Evolutionary conservation across 116 monocot species (phyloP), one percentile per base, ranked within the genome.

Genomic region (Phalaenopsis hybrid): DNA sequence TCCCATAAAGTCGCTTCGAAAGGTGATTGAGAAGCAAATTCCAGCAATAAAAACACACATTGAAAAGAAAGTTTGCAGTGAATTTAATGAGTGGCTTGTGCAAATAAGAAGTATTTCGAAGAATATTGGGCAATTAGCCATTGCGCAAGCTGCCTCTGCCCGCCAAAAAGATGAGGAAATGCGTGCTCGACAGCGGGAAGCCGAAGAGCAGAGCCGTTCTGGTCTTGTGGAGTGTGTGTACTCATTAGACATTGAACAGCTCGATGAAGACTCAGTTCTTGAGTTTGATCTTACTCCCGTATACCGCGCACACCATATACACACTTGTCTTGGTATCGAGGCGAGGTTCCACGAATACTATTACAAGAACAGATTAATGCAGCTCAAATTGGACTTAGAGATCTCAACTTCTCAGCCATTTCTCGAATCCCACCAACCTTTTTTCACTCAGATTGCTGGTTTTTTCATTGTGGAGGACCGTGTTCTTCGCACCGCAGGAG

Each of bases 71-170:
- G 92, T 92, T 43, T 91, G 89, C 55, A 87, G 78, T 44, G 92
- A 94, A 78, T 94, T 96, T 86, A 91, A 96, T 86, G 92, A 96
- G 45, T 96, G 96, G 96, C 89, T 96, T 31, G 91, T 96, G 16
- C 81, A 89, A 41, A 90, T 92, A 43, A 85, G 94, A 74, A 84
- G 82, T 75, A 87, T 44, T 6, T 89, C 94, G 0, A 89, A 52
- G 82, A 90, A 96, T 70, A 94, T 96, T 44, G 96, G 96, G 6
- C 91, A 92, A 84, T 79, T 90, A 58, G 89, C 96, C 6, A 92
- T 96, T 57, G 90, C 89, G 2, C 94, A 91, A 28, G 87, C 96
- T 48, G 75, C 94, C 16, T 87, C 90, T 21, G 82, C 88, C 43
- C 89, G 92, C 7, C 96, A 96, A 81, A 88, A 76, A 63, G 92